Evolutionary conservation across 2,329 filamentous ascomycete species (phyloP), one percentile per base, ranked within the genome.

Genomic region (Aspergillus sojae): DNA sequence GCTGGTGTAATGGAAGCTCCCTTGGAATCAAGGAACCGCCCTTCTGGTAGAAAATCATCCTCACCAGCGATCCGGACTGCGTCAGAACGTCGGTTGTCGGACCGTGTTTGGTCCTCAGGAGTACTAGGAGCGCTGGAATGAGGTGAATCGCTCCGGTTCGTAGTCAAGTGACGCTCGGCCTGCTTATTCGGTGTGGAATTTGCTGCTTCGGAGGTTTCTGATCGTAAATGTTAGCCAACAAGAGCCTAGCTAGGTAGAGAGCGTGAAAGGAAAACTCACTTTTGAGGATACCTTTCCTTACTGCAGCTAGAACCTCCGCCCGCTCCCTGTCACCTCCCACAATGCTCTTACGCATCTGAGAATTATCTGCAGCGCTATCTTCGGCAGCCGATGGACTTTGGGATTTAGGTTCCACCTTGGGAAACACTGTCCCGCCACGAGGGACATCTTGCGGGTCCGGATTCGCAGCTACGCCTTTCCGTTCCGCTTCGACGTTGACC

Each of bases 271-370:
- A n/a, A 4, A 46, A 79, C 87, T 77, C 85, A 91, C 93, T 91
- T 81, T 99, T 99, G 61, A 99, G 79, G 57, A 99, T 99, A 56
- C 95, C 95, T 81, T 97, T 97, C 74, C 93, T 93, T 55, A 98
- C 93, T 7, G 93, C 92, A 23, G 94, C 93, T 50, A 98, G 85
- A 19, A 97, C 91, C 75, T 98, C 94, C 1, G 94, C 93, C 67
- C 94, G 89, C 74, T 98, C 95, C 72, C 85, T 90, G 68, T 98
- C 95, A 32, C 93, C 91, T 45, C 94, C 94, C 54, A 97, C 85
- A 71, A 97, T 96, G 80, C 93, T 98, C 83, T 92, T 94, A 68
- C 94, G 88, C 16, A 89, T 82, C 60, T 80, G 75, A 26, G 82
- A 82, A 26, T 89, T 77, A 41, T 81, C 80, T 21, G 77, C 78